Evolutionary conservation across 2,329 filamentous ascomycete species (phyloP).

Genomic region (Fusarium sp.): DNA sequence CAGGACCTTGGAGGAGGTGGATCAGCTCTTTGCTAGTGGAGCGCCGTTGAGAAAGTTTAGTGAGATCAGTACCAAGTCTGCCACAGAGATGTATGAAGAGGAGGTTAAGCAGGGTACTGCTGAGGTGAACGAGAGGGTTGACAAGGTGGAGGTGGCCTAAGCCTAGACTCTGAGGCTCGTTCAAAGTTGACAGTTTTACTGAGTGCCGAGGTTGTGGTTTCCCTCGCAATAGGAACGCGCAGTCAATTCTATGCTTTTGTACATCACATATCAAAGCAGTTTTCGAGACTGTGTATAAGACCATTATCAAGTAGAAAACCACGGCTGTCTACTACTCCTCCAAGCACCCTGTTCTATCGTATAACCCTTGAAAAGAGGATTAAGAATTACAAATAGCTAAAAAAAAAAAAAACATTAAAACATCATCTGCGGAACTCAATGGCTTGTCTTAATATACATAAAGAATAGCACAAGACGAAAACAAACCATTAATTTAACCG

Average conservation of each 20-base stretch:
- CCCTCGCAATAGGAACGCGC: neutral
- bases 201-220: neutral
- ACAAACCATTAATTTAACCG: neutral
- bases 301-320: neutral
- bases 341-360: neutral
- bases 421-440: neutral
- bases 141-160: neutral
- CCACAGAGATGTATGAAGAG: neutral
- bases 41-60: constrained; percentile 31
- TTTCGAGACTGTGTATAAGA: neutral
- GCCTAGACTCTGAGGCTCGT: neutral
- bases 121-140: neutral
- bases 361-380: neutral
- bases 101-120: neutral
- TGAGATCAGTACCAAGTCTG: neutral
- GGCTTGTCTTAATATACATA: neutral
- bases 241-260: neutral
- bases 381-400: neutral
- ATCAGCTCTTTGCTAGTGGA: constrained; percentile 37
- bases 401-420: neutral
- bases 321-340: neutral
- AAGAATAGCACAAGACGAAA: neutral
- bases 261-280: neutral
- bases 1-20: constrained; percentile 39
- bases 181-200: neutral